A percentile compares a stretch with the other conserved stretches of the same genome.
Evolutionary conservation across 1,284 basidiomycete genomes (phyloP).

Genomic region (Tilletia horrida): DNA sequence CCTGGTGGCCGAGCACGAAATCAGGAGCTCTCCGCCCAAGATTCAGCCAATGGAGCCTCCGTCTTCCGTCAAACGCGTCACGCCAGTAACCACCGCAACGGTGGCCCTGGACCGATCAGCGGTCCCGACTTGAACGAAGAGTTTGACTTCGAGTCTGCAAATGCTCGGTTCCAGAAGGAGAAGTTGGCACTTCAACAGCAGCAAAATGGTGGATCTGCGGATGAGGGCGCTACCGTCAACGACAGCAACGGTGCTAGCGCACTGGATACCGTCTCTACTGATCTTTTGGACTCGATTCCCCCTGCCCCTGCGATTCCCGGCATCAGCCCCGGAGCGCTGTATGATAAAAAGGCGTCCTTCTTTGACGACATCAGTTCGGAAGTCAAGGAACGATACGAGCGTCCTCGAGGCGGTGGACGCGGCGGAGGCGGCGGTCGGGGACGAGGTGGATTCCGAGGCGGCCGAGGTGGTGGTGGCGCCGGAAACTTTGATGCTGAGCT

Average conservation of each 20-base stretch:
- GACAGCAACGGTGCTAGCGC: no score
- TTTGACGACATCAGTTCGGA: slow-evolving; percentile 53
- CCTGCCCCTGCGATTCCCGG: slow-evolving; percentile 24
- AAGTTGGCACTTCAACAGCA: slow-evolving; percentile 13
- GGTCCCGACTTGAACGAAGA: slow-evolving; percentile 32
- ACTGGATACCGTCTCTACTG: background rate
- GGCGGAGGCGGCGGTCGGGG: slow-evolving; percentile 16
- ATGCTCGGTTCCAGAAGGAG: slow-evolving; percentile 50
- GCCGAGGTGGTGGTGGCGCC: slow-evolving; percentile 31
- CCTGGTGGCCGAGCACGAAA: background rate
- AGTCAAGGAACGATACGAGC: slow-evolving; percentile 48
- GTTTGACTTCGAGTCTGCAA: slow-evolving; percentile 52
- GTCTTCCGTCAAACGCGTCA: slow-evolving; percentile 4
- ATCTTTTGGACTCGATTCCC: slow-evolving; percentile 44
- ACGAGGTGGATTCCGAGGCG: slow-evolving; percentile 26
- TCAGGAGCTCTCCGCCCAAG: background rate
- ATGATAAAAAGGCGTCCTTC: slow-evolving; percentile 51
- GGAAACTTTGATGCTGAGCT: slow-evolving; percentile 28
- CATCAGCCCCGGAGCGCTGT: slow-evolving; percentile 33
- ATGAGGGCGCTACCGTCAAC: slow-evolving; percentile 16
- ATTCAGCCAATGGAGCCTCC: slow-evolving; percentile 7
- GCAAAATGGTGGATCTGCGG: slow-evolving; percentile 7
- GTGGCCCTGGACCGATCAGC: background rate
- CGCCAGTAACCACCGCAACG: background rate
- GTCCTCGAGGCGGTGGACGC: background rate